Evolutionary conservation across 2,329 filamentous ascomycete genomes (phyloP), one percentile per base, ranked within the genome.

Genomic region (Blumeriella jaapii): DNA sequence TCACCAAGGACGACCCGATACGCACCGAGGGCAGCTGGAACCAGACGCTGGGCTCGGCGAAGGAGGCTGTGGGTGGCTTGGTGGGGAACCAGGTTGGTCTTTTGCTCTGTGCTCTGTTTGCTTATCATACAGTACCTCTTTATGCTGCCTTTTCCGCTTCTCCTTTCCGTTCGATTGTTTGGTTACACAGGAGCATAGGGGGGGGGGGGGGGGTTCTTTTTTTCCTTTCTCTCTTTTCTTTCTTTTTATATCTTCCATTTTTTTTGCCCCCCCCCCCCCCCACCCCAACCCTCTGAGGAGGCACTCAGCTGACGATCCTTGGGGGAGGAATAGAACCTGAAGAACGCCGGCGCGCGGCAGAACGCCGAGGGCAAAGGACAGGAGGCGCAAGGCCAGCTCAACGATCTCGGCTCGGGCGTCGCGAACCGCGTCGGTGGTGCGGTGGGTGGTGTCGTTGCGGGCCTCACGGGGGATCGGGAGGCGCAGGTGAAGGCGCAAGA

Each of bases 41-140:
- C 64, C 87, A 95, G 63, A 93, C 85, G 4, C 55, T 87, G n/a
- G 89, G 87, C 34, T 73, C 80, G 1, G 78, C 78, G 27, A 95
- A 95, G 66, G 84, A 95, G 57, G 65, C 77, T 4, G 45, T 91
- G 1, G 89, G 89, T 39, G 77, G 78, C 12, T 50, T 89, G 4
- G 47, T 89, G 16, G 89, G 87, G 41, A 76, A 73, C 45, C 79
- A 91, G 61, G 71, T 72, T 55, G 46, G 61, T 51, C 31, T 8
- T 29, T 24, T n/a, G n/a, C n/a, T n/a, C n/a, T n/a, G n/a, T n/a
- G n/a, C n/a, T n/a, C n/a, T n/a, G n/a, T n/a, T n/a, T n/a, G n/a
- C n/a, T n/a, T n/a, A n/a, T n/a, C n/a, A n/a, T n/a, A n/a, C n/a
- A n/a, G n/a, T n/a, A n/a, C n/a, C n/a, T n/a, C n/a, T n/a, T n/a